phyloP scores from a whole-genome alignment of 164 flowering plant genomes.

The Liriodendron chinense region DNA sequence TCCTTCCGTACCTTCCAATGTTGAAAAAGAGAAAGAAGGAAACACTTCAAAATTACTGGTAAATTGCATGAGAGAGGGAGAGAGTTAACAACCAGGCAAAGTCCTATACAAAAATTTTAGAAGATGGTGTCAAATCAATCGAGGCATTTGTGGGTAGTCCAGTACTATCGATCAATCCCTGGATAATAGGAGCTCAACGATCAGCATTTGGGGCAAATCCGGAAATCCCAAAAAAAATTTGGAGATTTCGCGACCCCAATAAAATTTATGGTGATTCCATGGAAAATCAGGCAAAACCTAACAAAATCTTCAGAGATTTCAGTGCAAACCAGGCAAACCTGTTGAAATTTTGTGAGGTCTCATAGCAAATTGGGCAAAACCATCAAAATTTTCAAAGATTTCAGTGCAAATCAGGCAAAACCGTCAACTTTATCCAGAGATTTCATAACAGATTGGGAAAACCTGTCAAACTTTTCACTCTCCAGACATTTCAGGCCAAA shows the following conservation, averaged over 20 bases:
- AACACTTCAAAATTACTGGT: background rate
- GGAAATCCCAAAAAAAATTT: no score
- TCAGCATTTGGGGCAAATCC: no score
- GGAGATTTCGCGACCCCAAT: background rate
- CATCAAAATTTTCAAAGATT: background rate
- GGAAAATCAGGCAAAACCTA: background rate
- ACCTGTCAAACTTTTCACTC: background rate
- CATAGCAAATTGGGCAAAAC: background rate
- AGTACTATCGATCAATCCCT: background rate
- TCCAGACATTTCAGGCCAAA: background rate
- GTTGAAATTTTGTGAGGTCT: no score
- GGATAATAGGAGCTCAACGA: background rate
- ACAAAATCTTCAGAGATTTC: no score
- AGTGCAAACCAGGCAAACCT: no score
- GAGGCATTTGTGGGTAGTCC: background rate
- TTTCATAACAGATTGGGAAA: background rate
- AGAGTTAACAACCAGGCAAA: background rate
- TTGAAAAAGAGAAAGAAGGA: background rate
- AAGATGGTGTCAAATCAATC: background rate
- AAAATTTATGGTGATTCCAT: background rate
- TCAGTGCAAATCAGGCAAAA: background rate
- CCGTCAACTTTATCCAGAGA: background rate
- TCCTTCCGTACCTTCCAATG: slow-evolving; percentile 66
- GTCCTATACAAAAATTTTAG: background rate
- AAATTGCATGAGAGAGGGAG: background rate